Conservation (phyloP, 257 asterid species). For the Solanum sitiens region DNA sequence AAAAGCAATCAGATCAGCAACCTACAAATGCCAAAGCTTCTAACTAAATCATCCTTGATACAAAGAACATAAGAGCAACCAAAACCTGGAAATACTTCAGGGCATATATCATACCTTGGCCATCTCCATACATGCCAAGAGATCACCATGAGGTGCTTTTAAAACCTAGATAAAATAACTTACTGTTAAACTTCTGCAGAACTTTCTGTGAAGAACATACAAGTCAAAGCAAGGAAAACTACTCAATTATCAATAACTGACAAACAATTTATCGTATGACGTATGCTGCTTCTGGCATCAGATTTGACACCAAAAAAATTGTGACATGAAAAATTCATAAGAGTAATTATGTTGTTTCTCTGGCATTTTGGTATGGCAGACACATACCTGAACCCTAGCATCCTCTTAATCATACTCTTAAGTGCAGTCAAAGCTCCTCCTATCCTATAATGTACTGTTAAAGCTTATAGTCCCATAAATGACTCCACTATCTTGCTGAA, state of each 20-base stretch:
- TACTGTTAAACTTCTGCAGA: neutral
- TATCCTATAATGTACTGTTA: neutral
- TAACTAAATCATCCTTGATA: neutral
- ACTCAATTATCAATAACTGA: neutral
- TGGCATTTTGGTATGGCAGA: neutral
- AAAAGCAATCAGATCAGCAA: constrained; percentile 95
- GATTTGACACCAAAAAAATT: neutral
- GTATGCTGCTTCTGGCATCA: neutral
- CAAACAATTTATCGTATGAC: neutral
- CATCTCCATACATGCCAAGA: constrained; percentile 89
- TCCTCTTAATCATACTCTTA: neutral
- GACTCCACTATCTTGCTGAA: neutral
- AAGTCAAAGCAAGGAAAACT: neutral
- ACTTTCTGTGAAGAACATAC: neutral
- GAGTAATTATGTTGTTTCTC: neutral
- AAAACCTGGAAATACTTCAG: neutral
- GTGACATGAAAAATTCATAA: neutral
- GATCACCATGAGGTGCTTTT: constrained; percentile 86
- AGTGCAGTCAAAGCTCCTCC: neutral
- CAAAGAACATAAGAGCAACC: neutral
- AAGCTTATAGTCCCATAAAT: neutral
- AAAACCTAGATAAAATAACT: constrained; percentile 45
- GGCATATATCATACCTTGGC: constrained; percentile 61
- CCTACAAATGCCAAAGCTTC: constrained; percentile 26
- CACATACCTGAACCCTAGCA: neutral